Evolutionary conservation across 2,329 filamentous ascomycete species (phyloP), one percentile per base, ranked within the genome.

Genomic region (Fusarium pseudoanthophilum): DNA sequence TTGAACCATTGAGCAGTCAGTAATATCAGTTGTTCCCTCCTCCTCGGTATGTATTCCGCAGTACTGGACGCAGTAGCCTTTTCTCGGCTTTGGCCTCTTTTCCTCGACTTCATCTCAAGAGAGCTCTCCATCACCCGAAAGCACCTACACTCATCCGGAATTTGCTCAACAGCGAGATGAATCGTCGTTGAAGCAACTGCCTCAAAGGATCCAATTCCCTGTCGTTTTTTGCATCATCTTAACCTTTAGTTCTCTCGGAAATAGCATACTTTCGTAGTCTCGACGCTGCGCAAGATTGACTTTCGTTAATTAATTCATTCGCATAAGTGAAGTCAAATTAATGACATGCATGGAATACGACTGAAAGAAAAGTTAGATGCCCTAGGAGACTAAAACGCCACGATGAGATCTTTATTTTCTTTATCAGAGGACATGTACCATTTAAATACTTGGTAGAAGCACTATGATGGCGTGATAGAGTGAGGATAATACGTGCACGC

Each of bases 141-240:
- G 8, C 9, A 15, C n/a, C 1, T 11, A 11, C n/a, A 2, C 4
- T 11, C 4, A 14, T 20, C 9, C 9, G 9, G 2, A 36, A 3
- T 37, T 16, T 16, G 11, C 20, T 16, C 18, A 26, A n/a, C 24
- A 13, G 14, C 34, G 0, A 7, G 24, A 52, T 9, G 7, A 15
- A 40, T 28, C 34, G 11, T 4, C 2, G 16, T 52, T 26, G 30
- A 24, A 24, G 11, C 4, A 14, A 26, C 9, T 18, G n/a, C 11
- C 3, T 9, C 8, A 21, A 39, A 39, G 37, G 37, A 16, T 30
- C 28, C 28, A 10, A n/a, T 16, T n/a, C 15, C 15, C 28, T n/a
- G 37, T 18, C 21, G 15, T 26, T 26, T 26, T 26, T 26, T 26
- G 26, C 16, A 24, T 51, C n/a, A 7, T 24, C 16, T 34, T 0